A percentile compares a stretch with the other conserved stretches of the same genome.
These are phyloP conservation scores for Stemphylium lycopersici DNA, from an alignment of 2,329 filamentous ascomycete genomes.

Conservation along the genomic window DNA sequence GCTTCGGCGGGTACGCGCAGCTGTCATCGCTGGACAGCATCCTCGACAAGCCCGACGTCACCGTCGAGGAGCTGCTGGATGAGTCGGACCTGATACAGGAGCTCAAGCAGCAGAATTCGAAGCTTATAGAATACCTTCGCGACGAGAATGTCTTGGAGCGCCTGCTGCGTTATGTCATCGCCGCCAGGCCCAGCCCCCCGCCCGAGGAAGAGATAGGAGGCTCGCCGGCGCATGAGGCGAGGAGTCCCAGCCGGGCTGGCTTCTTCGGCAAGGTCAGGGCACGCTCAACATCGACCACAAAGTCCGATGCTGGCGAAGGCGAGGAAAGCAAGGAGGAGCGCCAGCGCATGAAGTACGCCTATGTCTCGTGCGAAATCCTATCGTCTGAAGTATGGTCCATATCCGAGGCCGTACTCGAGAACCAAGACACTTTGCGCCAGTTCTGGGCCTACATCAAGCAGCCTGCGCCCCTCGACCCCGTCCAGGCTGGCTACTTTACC, in stretches of 20 bases:
- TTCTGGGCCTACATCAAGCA: constrained; percentile 92
- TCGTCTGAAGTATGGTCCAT: constrained; percentile 98
- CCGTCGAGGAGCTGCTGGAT: constrained; percentile 92
- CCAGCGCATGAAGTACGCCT: constrained; percentile 90
- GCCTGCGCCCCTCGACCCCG: constrained; percentile 83
- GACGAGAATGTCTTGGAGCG: constrained; percentile 83
- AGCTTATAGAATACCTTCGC: constrained; percentile 93
- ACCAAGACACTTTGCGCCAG: constrained; percentile 74
- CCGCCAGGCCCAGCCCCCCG: constrained; percentile 64
- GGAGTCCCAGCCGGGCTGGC: constrained; percentile 42
- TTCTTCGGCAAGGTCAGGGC: constrained; percentile 57
- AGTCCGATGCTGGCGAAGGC: constrained; percentile 51
- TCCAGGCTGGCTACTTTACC: constrained; percentile 97
- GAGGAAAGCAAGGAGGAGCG: constrained; percentile 81
- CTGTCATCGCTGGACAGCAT: constrained; percentile 95
- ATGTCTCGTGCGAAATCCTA: constrained; percentile 88
- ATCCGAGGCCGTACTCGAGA: constrained; percentile 88
- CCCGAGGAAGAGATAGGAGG: constrained; percentile 45
- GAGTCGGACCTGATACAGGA: constrained; percentile 97
- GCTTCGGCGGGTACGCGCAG: constrained; percentile 98
- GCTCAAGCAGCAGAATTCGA: constrained; percentile 96
- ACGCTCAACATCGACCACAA: constrained; percentile 52
- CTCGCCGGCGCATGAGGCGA: constrained; percentile 54
- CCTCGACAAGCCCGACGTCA: constrained; percentile 93
- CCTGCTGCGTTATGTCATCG: constrained; percentile 89